A percentile compares a stretch with the other conserved stretches of the same genome.
Evolutionary conservation across 352 stramenopile species (phyloP).

Genomic region (Chrysophaeum taylorii): DNA sequence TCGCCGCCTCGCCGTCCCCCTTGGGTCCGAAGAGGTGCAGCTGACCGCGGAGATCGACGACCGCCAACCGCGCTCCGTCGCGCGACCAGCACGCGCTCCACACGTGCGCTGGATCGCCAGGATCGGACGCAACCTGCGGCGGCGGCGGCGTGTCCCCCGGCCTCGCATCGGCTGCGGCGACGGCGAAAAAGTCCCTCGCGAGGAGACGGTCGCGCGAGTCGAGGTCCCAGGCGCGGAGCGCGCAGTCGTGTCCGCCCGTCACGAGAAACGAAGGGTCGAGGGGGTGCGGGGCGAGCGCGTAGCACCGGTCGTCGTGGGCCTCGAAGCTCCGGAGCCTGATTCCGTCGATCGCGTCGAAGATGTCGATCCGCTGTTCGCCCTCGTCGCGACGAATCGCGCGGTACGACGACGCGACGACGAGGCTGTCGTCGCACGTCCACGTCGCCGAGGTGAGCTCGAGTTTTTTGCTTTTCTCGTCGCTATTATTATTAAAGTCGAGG

Average conservation of each 20-base stretch:
- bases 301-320: constrained; percentile 60
- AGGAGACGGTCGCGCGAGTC: constrained; percentile 24
- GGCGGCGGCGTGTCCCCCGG: neutral
- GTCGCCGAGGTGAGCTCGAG: neutral
- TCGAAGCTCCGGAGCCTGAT: constrained; percentile 26
- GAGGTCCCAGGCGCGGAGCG: constrained; percentile 69
- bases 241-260: constrained; percentile 64
- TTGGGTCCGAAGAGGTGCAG: constrained; percentile 63
- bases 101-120: constrained; percentile 53
- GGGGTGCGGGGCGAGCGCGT: constrained; percentile 61
- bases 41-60: constrained; percentile 63
- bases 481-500: no score
- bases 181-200: neutral
- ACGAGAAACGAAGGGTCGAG: constrained; percentile 57
- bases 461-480: no score
- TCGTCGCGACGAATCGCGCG: constrained; percentile 15
- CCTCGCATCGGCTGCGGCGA: constrained; percentile 38
- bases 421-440: neutral
- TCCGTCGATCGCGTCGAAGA: constrained; percentile 31
- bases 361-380: constrained; percentile 22
- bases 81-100: constrained; percentile 56
- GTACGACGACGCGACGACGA: neutral
- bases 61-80: constrained; percentile 48
- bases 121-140: no score
- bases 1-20: constrained; percentile 49